These are phyloP conservation scores for Polygonum aviculare DNA, from an alignment of 148 eudicot genomes.

Conservation along the genomic window DNA sequence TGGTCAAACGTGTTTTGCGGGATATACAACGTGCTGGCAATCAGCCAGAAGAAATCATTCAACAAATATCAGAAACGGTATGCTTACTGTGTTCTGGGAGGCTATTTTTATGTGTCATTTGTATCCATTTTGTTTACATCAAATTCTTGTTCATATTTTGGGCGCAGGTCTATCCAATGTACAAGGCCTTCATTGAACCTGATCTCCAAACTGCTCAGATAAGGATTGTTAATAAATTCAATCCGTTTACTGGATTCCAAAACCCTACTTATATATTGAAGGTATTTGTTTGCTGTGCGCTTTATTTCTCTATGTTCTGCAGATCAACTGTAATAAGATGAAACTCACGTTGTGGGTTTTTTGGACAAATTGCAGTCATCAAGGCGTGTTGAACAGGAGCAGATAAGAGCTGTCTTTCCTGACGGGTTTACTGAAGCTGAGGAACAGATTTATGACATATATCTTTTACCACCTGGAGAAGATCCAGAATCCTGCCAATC, in stretches of 20 bases:
- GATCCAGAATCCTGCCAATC: slow-evolving; percentile 98
- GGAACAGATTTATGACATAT: slow-evolving; percentile 89
- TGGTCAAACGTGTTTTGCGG: slow-evolving; percentile 84
- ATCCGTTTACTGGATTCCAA: slow-evolving; percentile 94
- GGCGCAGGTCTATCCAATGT: slow-evolving; percentile 91
- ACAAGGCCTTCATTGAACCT: slow-evolving; percentile 97
- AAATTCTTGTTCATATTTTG: slow-evolving; percentile 14
- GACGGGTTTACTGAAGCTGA: slow-evolving; percentile 40
- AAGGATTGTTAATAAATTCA: slow-evolving; percentile 84
- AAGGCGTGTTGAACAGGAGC: slow-evolving; percentile 50
- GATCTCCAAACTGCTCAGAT: slow-evolving; percentile 92
- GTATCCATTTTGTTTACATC: slow-evolving; percentile 1
- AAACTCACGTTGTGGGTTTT: not conserved
- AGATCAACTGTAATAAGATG: not conserved
- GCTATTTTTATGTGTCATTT: not conserved
- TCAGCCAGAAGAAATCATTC: slow-evolving; percentile 90
- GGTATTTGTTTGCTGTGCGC: slow-evolving; percentile 28
- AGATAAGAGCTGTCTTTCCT: slow-evolving; percentile 50
- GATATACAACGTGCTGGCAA: slow-evolving; percentile 97
- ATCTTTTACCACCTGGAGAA: slow-evolving; percentile 95
- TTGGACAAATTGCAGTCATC: slow-evolving; percentile 41
- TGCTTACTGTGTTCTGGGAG: slow-evolving; percentile 15
- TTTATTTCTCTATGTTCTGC: not conserved
- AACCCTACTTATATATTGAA: slow-evolving; percentile 79
- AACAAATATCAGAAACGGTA: slow-evolving; percentile 98